Percentiles rank a stretch among this genome's conserved stretches.
Evolutionary conservation across 2,329 filamentous ascomycete species (phyloP).

Genomic region (Plenodomus tracheiphilus): DNA sequence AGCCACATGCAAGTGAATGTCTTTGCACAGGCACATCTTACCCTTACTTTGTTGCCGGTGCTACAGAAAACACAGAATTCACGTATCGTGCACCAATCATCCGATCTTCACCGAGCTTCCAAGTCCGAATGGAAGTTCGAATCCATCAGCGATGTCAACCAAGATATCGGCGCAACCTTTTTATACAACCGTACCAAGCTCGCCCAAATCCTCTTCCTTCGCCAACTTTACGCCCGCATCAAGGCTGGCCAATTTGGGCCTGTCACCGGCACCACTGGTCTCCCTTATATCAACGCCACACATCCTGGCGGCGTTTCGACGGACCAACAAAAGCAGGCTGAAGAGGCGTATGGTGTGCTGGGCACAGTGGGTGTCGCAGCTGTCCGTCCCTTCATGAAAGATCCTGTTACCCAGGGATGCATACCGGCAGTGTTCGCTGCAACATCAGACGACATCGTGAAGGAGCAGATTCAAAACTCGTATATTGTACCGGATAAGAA

Average conservation of each 20-base stretch:
- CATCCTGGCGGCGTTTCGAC: constrained; percentile 56
- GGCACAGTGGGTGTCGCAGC: constrained; percentile 52
- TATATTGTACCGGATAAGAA: constrained; percentile 57
- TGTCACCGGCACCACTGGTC: constrained; percentile 37
- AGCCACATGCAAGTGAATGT: constrained; percentile 57
- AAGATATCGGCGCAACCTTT: constrained; percentile 52
- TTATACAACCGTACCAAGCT: constrained; percentile 58
- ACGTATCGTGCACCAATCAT: constrained; percentile 55
- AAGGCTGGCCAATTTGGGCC: constrained; percentile 33
- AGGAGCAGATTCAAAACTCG: constrained; percentile 50
- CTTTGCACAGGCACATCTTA: constrained; percentile 55
- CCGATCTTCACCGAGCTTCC: constrained; percentile 52
- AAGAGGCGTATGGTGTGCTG: constrained; percentile 54
- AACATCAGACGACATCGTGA: constrained; percentile 49
- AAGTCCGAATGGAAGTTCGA: constrained; percentile 47
- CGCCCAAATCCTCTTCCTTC: constrained; percentile 53
- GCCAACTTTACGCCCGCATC: constrained; percentile 46
- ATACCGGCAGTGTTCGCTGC: constrained; percentile 54
- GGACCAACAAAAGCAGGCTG: constrained; percentile 54
- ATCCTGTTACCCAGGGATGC: constrained; percentile 54
- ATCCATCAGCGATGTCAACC: constrained; percentile 54
- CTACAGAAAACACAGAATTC: constrained; percentile 51
- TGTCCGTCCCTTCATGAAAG: constrained; percentile 54
- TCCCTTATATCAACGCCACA: constrained; percentile 54
- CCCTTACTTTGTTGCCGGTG: constrained; percentile 51